These are phyloP conservation scores for Trametes maxima DNA, from an alignment of 768 basidiomycete genomes.

Conservation along the genomic window DNA sequence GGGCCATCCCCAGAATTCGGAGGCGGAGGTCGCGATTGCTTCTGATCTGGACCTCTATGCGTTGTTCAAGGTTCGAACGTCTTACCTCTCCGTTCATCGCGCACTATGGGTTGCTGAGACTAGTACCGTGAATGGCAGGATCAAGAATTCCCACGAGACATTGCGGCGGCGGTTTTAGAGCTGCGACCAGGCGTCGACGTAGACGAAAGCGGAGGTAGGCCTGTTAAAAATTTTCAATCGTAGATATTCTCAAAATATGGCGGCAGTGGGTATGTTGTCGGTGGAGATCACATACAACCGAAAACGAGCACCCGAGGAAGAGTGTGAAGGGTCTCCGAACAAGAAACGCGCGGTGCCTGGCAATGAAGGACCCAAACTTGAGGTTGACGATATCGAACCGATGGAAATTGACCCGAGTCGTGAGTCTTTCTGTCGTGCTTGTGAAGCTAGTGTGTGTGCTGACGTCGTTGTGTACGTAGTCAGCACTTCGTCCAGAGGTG, in stretches of 20 bases:
- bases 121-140: background rate
- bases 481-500: too few relatives aligned
- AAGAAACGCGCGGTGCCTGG: background rate
- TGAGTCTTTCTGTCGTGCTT: background rate
- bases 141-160: background rate
- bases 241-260: background rate
- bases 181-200: background rate
- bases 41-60: conserved; percentile 11
- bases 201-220: conserved; percentile 2
- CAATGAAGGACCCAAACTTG: background rate
- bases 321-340: background rate
- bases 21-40: conserved; percentile 14
- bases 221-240: too few relatives aligned
- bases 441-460: too few relatives aligned
- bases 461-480: too few relatives aligned
- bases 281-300: background rate
- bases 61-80: conserved; percentile 2
- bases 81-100: background rate
- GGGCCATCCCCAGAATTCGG: background rate
- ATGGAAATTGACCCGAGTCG: background rate
- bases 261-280: background rate
- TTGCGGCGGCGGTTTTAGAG: background rate
- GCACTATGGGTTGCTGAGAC: background rate
- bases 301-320: background rate
- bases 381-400: background rate